phyloP scores from a whole-genome alignment of 2,329 filamentous ascomycete species.

The Pseudopithomyces maydicus region DNA sequence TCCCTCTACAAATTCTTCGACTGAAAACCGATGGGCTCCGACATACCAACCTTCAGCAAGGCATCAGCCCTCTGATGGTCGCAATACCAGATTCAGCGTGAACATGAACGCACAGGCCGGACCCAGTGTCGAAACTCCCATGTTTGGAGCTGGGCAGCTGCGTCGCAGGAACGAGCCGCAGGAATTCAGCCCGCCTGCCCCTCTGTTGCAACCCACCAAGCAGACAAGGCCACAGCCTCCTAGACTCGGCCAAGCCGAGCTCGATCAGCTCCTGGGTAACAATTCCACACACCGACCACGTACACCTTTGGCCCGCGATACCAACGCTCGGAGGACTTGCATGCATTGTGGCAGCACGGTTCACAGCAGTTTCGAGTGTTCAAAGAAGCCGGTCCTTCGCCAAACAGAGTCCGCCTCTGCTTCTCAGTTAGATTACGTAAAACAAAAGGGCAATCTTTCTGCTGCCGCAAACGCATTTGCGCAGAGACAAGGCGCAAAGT shows the following conservation, averaged over 20 bases:
- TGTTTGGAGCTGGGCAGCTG: constrained; percentile 31
- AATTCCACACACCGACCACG: constrained; percentile 20
- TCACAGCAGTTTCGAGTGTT: constrained; percentile 31
- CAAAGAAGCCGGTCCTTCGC: constrained; percentile 31
- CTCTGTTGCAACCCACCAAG: constrained; percentile 5
- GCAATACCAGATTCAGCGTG: constrained; percentile 28
- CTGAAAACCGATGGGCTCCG: constrained; percentile 20
- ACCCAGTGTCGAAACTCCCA: constrained; percentile 25
- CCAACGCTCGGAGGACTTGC: constrained; percentile 30
- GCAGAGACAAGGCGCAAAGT: constrained; percentile 18
- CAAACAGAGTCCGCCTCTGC: constrained; percentile 3
- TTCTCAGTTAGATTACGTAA: constrained; percentile 3
- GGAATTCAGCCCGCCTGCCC: background rate
- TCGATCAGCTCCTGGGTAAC: constrained; percentile 30
- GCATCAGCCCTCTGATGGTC: background rate
- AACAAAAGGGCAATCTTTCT: constrained; percentile 16
- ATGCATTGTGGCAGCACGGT: constrained; percentile 35
- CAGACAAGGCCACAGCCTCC: constrained; percentile 15
- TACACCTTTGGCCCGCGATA: constrained; percentile 28
- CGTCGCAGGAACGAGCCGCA: constrained; percentile 32
- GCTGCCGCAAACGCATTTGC: constrained; percentile 36
- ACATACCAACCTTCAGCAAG: background rate
- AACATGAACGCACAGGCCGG: constrained; percentile 37
- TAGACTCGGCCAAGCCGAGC: constrained; percentile 35
- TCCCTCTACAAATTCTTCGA: constrained; percentile 22